These are phyloP conservation scores for Coemansia sp. DNA, from an alignment of 192 early-diverging fungal species.

Conservation along the genomic window DNA sequence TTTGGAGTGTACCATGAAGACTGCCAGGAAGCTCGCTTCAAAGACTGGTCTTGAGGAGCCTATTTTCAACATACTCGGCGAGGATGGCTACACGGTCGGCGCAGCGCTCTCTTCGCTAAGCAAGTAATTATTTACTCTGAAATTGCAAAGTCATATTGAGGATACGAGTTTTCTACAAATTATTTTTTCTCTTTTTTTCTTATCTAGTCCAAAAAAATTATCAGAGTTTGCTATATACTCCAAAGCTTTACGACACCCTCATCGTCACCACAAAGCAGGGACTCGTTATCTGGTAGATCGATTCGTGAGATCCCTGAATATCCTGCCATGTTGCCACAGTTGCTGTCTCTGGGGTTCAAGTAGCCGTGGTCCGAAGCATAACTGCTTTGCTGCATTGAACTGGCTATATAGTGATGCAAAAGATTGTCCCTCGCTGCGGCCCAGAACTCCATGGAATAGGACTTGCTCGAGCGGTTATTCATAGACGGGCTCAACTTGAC, in stretches of 20 bases:
- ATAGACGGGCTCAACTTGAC: slow-evolving; percentile 34
- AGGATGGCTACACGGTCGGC: slow-evolving; percentile 43
- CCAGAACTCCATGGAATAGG: slow-evolving; percentile 61
- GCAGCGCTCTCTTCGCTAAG: slow-evolving; percentile 36
- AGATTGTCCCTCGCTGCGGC: slow-evolving; percentile 52
- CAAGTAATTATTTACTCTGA: slow-evolving; percentile 5
- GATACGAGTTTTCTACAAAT: too few species aligned
- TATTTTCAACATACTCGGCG: slow-evolving; percentile 36
- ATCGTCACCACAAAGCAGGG: slow-evolving; percentile 63
- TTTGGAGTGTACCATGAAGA: slow-evolving; percentile 28
- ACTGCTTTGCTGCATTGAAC: slow-evolving; percentile 60
- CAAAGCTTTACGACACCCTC: slow-evolving; percentile 68
- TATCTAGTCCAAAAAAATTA: not conserved
- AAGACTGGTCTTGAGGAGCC: slow-evolving; percentile 11
- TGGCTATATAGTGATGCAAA: slow-evolving; percentile 61
- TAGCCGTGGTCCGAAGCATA: slow-evolving; percentile 54
- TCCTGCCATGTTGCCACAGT: slow-evolving; percentile 32
- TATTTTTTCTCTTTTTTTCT: slow-evolving; percentile 1
- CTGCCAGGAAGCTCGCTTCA: slow-evolving; percentile 10
- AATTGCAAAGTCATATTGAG: too few species aligned
- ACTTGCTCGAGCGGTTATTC: slow-evolving; percentile 8
- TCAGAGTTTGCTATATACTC: slow-evolving; percentile 49
- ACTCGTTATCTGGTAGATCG: slow-evolving; percentile 5
- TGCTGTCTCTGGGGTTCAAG: slow-evolving; percentile 23
- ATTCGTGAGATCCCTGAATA: slow-evolving; percentile 12